Evolutionary conservation across 371 early-diverging fungal genomes (phyloP).

Genomic region (Mucor velutinosus): DNA sequence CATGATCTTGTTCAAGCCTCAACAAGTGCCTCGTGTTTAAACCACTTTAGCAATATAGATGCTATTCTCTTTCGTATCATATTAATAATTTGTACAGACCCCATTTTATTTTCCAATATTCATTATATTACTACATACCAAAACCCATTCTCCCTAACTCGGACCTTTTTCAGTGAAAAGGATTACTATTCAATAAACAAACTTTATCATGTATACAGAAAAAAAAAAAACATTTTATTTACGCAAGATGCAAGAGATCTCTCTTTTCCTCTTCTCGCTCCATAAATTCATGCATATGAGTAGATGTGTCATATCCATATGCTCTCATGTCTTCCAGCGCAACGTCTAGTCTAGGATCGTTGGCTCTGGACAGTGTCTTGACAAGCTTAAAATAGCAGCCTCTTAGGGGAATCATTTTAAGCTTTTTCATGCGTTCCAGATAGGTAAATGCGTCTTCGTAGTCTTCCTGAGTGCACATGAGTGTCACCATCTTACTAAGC

Average conservation of each 20-base stretch:
- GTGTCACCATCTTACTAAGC: conserved; percentile 61
- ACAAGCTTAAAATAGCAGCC: conserved; percentile 63
- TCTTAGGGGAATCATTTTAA: conserved; percentile 59
- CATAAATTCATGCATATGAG: conserved; percentile 16
- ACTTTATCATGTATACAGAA: not conserved
- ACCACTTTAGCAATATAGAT: not conserved
- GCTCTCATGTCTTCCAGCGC: conserved; percentile 73
- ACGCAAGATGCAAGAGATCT: not conserved
- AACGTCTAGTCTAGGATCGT: conserved; percentile 64
- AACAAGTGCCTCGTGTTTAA: conserved; percentile 16
- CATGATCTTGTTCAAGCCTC: conserved; percentile 54
- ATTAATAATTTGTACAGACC: not conserved
- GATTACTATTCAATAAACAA: not conserved
- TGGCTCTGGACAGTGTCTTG: conserved; percentile 58
- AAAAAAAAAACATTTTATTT: not conserved
- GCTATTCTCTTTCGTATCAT: not conserved
- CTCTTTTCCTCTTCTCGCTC: conserved; percentile 4
- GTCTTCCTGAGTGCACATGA: conserved; percentile 58
- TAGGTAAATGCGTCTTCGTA: conserved; percentile 80
- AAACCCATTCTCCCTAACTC: not conserved
- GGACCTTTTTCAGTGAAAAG: not conserved
- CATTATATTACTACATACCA: not conserved
- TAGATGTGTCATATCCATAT: conserved; percentile 52
- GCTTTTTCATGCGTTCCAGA: conserved; percentile 72
- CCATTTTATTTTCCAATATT: not conserved